Conservation (phyloP, 2,329 filamentous ascomycete genomes). For the Neofusicoccum ribis region DNA sequence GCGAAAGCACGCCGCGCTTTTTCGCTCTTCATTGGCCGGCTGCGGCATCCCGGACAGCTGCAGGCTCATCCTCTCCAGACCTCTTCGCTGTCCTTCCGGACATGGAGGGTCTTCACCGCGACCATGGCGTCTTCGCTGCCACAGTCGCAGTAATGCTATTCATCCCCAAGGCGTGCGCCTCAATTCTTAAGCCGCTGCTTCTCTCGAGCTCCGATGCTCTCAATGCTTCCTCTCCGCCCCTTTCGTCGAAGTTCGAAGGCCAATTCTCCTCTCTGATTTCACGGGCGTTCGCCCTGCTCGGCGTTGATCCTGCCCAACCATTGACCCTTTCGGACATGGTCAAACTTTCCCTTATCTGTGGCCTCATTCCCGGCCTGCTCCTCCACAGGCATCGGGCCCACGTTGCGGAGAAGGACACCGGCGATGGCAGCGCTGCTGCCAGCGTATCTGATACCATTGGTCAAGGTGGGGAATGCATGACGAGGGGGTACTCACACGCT, state of each 20-base stretch:
- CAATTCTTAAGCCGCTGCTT: slow-evolving; percentile 3
- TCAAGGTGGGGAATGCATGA: slow-evolving; percentile 7
- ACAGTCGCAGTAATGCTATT: slow-evolving; percentile 7
- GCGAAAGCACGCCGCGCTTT: slow-evolving; percentile 3
- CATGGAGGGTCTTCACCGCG: slow-evolving; percentile 16
- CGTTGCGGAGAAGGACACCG: slow-evolving; percentile 11
- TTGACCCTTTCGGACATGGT: slow-evolving; percentile 38
- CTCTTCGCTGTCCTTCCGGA: slow-evolving; percentile 10
- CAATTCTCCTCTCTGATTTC: slow-evolving; percentile 18
- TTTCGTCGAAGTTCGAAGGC: not conserved
- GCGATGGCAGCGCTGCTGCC: slow-evolving; percentile 23
- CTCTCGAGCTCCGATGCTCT: not conserved
- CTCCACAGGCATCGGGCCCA: slow-evolving; percentile 29
- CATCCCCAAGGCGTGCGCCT: not conserved
- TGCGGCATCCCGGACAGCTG: not conserved
- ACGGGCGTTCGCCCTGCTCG: slow-evolving; percentile 29
- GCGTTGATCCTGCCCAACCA: slow-evolving; percentile 23
- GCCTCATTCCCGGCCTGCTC: slow-evolving; percentile 38
- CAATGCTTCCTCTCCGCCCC: slow-evolving; percentile 7
- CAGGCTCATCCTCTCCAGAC: slow-evolving; percentile 6
- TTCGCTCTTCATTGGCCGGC: slow-evolving; percentile 11
- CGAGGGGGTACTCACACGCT: slow-evolving; percentile 6
- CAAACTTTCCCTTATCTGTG: slow-evolving; percentile 38
- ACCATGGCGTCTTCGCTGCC: slow-evolving; percentile 12
- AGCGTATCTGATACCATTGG: slow-evolving; percentile 14